Percentiles rank a stretch among this genome's conserved stretches.
Conservation (phyloP, 352 stramenopile genomes). For the Blastocystis sp. region DNA sequence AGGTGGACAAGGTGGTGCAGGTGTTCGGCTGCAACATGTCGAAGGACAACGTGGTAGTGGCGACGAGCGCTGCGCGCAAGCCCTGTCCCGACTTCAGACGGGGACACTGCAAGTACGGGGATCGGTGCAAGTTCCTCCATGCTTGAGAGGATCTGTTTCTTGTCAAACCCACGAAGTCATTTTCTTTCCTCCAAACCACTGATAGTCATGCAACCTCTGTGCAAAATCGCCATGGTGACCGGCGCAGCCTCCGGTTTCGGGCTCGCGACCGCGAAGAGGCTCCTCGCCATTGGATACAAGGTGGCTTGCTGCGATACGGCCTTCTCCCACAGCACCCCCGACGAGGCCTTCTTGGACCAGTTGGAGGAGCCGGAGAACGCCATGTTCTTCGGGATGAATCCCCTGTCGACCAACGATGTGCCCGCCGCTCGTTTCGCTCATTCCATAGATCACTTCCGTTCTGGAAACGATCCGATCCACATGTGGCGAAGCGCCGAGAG, state of each 20-base stretch:
- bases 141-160: slow-evolving; percentile 19
- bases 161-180: slow-evolving; percentile 60
- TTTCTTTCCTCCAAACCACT: background rate
- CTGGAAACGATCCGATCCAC: slow-evolving; percentile 20
- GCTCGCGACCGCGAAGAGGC: background rate
- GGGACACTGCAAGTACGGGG: background rate
- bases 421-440: background rate
- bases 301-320: slow-evolving; percentile 55
- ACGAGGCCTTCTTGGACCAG: background rate
- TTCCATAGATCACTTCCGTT: slow-evolving; percentile 4
- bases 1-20: slow-evolving; percentile 42
- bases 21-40: slow-evolving; percentile 47
- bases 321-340: slow-evolving; percentile 6
- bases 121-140: background rate
- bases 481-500: background rate
- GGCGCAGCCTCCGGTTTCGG: slow-evolving; percentile 43
- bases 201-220: background rate
- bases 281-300: slow-evolving; percentile 36
- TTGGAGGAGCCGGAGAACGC: slow-evolving; percentile 7
- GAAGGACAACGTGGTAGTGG: slow-evolving; percentile 13
- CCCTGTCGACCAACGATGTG: slow-evolving; percentile 24
- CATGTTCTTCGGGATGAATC: slow-evolving; percentile 50
- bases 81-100: background rate
- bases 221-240: slow-evolving; percentile 50
- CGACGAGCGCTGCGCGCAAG: background rate